Base-by-base conservation (phyloP, 2,329 filamentous ascomycete species). In the Fusarium protoensiforme region DNA sequence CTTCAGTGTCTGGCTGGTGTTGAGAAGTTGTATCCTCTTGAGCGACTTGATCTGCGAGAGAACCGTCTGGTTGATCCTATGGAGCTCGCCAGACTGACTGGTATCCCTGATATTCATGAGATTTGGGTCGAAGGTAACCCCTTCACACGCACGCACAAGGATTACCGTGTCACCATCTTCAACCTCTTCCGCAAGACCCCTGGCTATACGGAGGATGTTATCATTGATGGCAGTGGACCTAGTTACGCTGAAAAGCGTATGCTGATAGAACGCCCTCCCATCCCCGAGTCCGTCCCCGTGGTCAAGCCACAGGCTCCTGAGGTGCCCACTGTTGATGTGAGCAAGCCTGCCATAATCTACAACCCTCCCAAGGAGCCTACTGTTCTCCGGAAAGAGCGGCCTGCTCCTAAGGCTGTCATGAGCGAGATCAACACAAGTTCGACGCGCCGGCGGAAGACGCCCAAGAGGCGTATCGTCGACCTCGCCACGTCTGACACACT, bases 61-160 rank as follows among this genome's bases (percentile, higher is more conserved):
- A 99, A 99, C 83, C 91, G 90, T 67, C 84, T 99, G 61, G 92
- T 92, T n/a, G 96, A 99, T 79, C 96, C 96, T 0, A 94, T 92
- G 64, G 96, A 99, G 82, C 85, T 98, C 70, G 96, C 95, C 56
- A 90, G 96, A 67, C 86, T 99, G 67, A 98, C 96, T 1, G 92
- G 93, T 61, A 95, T 98, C 60, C 95, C 96, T 29, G 94, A 98
- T 61, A 93, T 99, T 74, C 92, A 92, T 67, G 96, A 98, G 81
- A 92, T 99, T 35, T 99, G 95, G 88, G 93, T 99, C 18, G 90
- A 93, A 69, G 94, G 94, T 24, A 99, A 99, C 78, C 94, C 95
- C 0, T 98, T 98, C 78, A 93, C 93, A 48, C 94, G 93, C 76
- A 95, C 94, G 1, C 94, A 98, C 80, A 88, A 92, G 67, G 91